phyloP scores from a whole-genome alignment of 441 rosid species.

The Lagerstroemia fauriei region DNA sequence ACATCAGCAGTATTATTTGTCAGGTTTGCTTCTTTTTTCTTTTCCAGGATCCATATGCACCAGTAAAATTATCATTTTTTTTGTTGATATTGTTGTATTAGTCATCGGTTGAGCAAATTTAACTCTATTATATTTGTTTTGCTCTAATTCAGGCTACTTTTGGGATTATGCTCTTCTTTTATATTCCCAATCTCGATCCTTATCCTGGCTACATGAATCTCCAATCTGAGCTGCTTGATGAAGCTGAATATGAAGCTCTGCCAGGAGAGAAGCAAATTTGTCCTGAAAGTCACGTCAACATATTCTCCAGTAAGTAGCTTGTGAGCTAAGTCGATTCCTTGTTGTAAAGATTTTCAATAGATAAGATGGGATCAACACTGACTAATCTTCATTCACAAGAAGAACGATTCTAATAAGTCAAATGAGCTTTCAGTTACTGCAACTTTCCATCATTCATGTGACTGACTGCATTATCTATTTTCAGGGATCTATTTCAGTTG shows the following conservation, averaged over 20 bases:
- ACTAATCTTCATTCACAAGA: not conserved
- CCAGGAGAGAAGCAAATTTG: slow-evolving; percentile 25
- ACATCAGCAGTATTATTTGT: slow-evolving; percentile 67
- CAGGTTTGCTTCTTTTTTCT: slow-evolving; percentile 60
- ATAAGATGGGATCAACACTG: not conserved
- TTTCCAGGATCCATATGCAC: not conserved
- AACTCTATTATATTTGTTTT: not conserved
- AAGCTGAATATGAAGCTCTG: slow-evolving; percentile 25
- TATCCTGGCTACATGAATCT: slow-evolving; percentile 22
- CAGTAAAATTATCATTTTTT: not conserved
- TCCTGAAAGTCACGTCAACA: slow-evolving; percentile 30
- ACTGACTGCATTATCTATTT: slow-evolving; percentile 15
- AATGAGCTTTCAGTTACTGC: not conserved
- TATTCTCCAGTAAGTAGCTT: slow-evolving; percentile 29
- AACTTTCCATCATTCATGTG: not conserved
- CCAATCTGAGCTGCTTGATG: slow-evolving; percentile 8
- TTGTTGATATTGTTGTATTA: not conserved
- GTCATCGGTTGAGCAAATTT: not conserved
- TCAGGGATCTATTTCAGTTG: slow-evolving; percentile 70
- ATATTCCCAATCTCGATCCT: slow-evolving; percentile 25
- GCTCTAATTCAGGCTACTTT: slow-evolving; percentile 15
- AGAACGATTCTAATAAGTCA: not conserved
- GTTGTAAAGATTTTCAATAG: not conserved
- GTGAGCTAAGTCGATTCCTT: not conserved
- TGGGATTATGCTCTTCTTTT: slow-evolving; percentile 22